phyloP scores from a whole-genome alignment of 2,329 filamentous ascomycete genomes.

The Thelonectria blattea region DNA sequence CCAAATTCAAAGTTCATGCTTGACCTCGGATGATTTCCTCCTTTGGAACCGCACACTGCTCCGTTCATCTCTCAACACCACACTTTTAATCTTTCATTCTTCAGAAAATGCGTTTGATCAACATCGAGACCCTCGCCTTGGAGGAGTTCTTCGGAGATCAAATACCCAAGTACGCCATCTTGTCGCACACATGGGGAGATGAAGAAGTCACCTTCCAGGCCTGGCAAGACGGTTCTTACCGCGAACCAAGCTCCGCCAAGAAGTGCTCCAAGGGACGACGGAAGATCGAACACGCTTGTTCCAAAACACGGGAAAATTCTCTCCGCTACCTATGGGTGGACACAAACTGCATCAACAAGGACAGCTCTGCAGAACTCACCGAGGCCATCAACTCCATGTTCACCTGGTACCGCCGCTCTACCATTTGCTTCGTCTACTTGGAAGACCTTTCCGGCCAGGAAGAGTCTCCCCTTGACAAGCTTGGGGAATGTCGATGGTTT shows the following conservation, averaged over 20 bases:
- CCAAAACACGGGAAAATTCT: neutral
- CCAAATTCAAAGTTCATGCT: too few species aligned
- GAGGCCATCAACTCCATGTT: constrained; percentile 8
- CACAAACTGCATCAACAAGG: constrained; percentile 12
- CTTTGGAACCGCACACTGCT: too few species aligned
- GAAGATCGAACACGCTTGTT: neutral
- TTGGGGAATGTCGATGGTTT: neutral
- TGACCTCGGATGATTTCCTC: too few species aligned
- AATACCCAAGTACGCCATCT: constrained; percentile 39
- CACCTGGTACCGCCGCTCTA: neutral
- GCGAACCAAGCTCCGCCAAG: neutral
- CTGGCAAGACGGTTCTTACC: constrained; percentile 12
- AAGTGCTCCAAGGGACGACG: neutral
- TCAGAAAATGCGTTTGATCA: constrained; percentile 36
- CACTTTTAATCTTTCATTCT: neutral
- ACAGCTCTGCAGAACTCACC: constrained; percentile 1
- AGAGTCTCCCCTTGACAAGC: neutral
- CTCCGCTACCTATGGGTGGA: neutral
- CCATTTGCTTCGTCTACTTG: constrained; percentile 1
- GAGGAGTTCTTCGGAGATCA: constrained; percentile 33
- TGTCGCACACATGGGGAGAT: constrained; percentile 42
- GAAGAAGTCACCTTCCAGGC: constrained; percentile 38
- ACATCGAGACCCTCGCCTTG: constrained; percentile 28
- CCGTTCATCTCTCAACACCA: too few species aligned
- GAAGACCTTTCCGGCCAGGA: neutral